phyloP scores from a whole-genome alignment of 768 basidiomycete genomes.

The Chalciporus piperatus region DNA sequence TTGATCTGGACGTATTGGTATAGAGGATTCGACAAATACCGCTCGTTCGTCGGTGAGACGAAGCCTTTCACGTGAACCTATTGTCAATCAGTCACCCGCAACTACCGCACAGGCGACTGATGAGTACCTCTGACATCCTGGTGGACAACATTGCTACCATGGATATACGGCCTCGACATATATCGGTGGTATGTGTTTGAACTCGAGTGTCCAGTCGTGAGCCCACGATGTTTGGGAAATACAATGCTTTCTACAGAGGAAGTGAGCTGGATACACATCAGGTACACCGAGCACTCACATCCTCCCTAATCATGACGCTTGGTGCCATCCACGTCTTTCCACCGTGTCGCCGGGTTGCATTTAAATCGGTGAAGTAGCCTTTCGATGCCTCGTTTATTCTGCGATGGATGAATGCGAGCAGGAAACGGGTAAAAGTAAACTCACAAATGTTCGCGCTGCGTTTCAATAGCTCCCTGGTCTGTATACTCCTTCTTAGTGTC shows the following conservation, averaged over 20 bases:
- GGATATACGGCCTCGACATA: conserved; percentile 75
- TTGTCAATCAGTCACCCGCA: background rate
- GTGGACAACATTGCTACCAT: conserved; percentile 83
- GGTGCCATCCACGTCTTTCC: conserved; percentile 97
- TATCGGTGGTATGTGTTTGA: conserved; percentile 69
- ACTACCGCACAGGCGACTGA: background rate
- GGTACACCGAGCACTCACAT: conserved; percentile 51
- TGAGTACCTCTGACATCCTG: conserved; percentile 77
- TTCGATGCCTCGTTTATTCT: conserved; percentile 66
- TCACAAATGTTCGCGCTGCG: conserved; percentile 63
- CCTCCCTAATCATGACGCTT: conserved; percentile 82
- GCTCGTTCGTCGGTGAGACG: conserved; percentile 50
- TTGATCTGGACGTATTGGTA: conserved; percentile 86
- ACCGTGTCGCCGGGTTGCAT: conserved; percentile 75
- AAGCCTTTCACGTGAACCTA: conserved; percentile 82
- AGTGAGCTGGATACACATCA: background rate
- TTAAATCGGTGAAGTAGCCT: conserved; percentile 88
- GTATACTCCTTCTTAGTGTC: conserved; percentile 66
- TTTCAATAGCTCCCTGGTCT: conserved; percentile 66
- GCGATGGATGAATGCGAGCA: conserved; percentile 2
- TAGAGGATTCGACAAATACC: conserved; percentile 51
- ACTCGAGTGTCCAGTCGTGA: conserved; percentile 55
- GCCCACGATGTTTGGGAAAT: conserved; percentile 85
- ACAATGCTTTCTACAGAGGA: conserved; percentile 72
- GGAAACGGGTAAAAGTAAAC: conserved; percentile 9